Evolutionary conservation across 306 rosid genomes (phyloP), one percentile per base, ranked within the genome.

Genomic region (Prunus mongolica): DNA sequence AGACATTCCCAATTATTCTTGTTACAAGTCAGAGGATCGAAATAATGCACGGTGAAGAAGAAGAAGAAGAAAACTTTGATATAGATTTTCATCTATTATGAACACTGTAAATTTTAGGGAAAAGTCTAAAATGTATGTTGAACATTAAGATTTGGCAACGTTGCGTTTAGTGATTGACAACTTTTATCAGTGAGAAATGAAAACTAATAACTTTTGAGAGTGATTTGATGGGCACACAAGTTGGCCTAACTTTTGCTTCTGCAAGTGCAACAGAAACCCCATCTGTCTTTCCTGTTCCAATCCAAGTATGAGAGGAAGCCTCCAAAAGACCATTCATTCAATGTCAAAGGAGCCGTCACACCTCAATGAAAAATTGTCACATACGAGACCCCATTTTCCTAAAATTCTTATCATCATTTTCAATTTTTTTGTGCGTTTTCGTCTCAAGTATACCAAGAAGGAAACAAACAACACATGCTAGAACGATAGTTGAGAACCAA

Each of bases 271-370:
- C 32, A 71, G 11, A 54, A 52, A 56, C 49, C 1, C 25, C 19
- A 19, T 30, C 19, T 19, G 49, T 51, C 63, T 28, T 38, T n/a
- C 8, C 44, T 25, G 19, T 45, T 56, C n/a, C 50, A 20, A 51
- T 56, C n/a, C 50, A 20, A 51, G 1, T 60, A 28, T 32, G 38
- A 5, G 58, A 47, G 34, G 61, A 58, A 69, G 69, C 77, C 64
- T 74, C 30, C 68, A 73, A 67, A 62, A 62, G 9, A 54, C 28
- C 34, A 7, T 32, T 18, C 47, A 12, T 69, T 32, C 24, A 25
- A 69, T 5, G 81, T 79, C 86, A 75, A 83, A 38, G 28, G 49
- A 41, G 67, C 66, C 69, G 57, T 79, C 76, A 27, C 74, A 30
- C 46, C 38, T 34, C 22, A 73, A n/a, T 11, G 64, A 45, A 45